These are phyloP conservation scores for Mortierella alpina DNA, from an alignment of 192 early-diverging fungal genomes.

Conservation along the genomic window DNA sequence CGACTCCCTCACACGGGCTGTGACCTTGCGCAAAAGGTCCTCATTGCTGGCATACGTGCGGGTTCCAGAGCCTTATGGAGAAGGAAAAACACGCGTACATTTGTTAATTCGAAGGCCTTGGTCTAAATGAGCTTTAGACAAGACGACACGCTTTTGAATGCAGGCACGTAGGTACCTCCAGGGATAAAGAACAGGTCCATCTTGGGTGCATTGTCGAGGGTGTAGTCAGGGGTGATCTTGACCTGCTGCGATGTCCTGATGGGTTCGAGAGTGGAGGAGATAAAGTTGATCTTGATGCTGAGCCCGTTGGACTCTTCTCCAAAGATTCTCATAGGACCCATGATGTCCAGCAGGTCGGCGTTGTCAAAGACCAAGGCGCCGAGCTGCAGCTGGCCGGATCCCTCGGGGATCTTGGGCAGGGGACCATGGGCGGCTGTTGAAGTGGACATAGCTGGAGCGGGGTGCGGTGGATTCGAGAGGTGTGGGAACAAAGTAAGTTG, in stretches of 20 bases:
- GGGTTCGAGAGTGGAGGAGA: constrained; percentile 18
- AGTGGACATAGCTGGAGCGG: no score
- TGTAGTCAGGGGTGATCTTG: constrained; percentile 34
- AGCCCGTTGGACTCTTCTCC: constrained; percentile 25
- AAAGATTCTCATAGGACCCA: constrained; percentile 48
- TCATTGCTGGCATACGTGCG: constrained; percentile 12
- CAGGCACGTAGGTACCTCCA: constrained; percentile 21
- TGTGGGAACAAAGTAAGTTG: no score
- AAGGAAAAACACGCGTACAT: no score
- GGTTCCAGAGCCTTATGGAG: constrained; percentile 6
- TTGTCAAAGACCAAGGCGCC: constrained; percentile 48
- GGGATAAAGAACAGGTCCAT: constrained; percentile 52
- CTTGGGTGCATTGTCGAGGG: constrained; percentile 38
- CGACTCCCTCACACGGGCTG: constrained; percentile 6
- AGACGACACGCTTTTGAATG: background rate
- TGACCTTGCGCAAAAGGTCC: constrained; percentile 10
- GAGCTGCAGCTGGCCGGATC: constrained; percentile 10
- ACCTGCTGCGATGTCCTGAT: constrained; percentile 21
- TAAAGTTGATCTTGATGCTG: constrained; percentile 34
- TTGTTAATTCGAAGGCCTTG: no score
- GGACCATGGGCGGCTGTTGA: constrained; percentile 28
- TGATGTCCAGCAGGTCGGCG: constrained; percentile 43
- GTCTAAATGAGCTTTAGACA: background rate
- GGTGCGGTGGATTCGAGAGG: no score
- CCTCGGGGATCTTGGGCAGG: constrained; percentile 39